phyloP scores from a whole-genome alignment of 441 rosid species.

The Pelargonium australe region DNA sequence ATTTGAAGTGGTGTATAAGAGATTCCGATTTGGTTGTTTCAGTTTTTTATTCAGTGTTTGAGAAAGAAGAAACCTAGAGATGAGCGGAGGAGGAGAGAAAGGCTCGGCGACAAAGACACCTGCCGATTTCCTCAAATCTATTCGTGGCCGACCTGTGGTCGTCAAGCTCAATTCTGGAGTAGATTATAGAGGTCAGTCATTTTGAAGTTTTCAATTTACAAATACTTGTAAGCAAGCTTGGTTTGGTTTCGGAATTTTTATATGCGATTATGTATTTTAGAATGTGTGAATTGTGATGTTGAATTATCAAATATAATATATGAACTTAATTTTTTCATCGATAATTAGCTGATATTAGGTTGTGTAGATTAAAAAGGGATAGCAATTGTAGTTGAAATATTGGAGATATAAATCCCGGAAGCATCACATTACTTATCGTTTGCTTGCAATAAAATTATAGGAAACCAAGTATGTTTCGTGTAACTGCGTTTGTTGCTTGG shows the following conservation, averaged over 20 bases:
- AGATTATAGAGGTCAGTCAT: slow-evolving; percentile 70
- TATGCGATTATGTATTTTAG: not conserved
- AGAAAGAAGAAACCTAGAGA: slow-evolving; percentile 16
- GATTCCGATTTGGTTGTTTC: not conserved
- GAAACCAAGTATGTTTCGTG: no score
- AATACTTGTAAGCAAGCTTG: not conserved
- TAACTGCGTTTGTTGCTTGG: not conserved
- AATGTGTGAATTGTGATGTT: not conserved
- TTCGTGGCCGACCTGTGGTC: slow-evolving; percentile 87
- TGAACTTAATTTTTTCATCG: not conserved
- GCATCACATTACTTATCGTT: no score
- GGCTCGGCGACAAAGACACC: slow-evolving; percentile 75
- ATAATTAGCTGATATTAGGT: not conserved
- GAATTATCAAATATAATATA: not conserved
- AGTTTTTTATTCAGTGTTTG: not conserved
- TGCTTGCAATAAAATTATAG: no score
- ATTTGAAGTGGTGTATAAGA: not conserved
- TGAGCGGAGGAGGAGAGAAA: slow-evolving; percentile 71
- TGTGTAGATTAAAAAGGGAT: not conserved
- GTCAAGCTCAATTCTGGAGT: slow-evolving; percentile 93
- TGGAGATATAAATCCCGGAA: no score
- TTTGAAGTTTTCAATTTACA: slow-evolving; percentile 7
- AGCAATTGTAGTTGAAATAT: not conserved
- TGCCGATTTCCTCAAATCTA: slow-evolving; percentile 88
- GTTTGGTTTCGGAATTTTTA: not conserved